Conservation (phyloP, 805 yeast genomes). For the Hanseniaspora meyeri region DNA sequence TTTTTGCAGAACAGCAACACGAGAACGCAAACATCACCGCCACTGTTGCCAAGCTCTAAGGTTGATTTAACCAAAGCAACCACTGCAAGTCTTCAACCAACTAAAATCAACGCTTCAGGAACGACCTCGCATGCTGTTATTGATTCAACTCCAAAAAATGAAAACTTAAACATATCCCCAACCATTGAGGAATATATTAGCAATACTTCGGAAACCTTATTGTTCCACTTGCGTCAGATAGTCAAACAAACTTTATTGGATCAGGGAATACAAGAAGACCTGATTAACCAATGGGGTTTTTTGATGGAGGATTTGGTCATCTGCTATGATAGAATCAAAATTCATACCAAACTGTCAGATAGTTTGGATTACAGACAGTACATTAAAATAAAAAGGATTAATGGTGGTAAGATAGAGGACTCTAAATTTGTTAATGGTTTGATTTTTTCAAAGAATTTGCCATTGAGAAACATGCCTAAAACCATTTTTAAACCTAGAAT, state of each 20-base stretch:
- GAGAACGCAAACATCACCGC: neutral
- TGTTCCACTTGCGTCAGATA: slow-evolving; percentile 37
- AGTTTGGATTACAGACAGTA: slow-evolving; percentile 79
- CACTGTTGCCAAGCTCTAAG: slow-evolving; percentile 1
- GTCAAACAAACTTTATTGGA: slow-evolving; percentile 51
- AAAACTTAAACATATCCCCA: neutral
- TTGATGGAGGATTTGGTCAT: slow-evolving; percentile 41
- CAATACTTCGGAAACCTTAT: slow-evolving; percentile 29
- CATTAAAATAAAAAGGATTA: slow-evolving; percentile 70
- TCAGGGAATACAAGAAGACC: slow-evolving; percentile 37
- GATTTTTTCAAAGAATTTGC: slow-evolving; percentile 72
- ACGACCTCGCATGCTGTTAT: neutral
- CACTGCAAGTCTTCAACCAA: slow-evolving; percentile 7
- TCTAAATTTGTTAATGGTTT: slow-evolving; percentile 62
- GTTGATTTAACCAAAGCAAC: neutral
- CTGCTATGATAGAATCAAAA: slow-evolving; percentile 46
- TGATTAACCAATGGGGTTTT: slow-evolving; percentile 45
- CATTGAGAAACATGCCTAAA: slow-evolving; percentile 66
- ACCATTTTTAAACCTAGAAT: slow-evolving; percentile 56
- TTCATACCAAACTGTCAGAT: slow-evolving; percentile 51
- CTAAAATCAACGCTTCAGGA: neutral
- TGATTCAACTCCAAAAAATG: neutral
- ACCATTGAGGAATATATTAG: slow-evolving; percentile 15
- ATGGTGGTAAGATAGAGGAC: slow-evolving; percentile 58
- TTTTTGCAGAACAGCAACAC: slow-evolving; percentile 20